phyloP scores from a whole-genome alignment of 2,329 filamentous ascomycete species.

The Scytalidium lignicola region DNA sequence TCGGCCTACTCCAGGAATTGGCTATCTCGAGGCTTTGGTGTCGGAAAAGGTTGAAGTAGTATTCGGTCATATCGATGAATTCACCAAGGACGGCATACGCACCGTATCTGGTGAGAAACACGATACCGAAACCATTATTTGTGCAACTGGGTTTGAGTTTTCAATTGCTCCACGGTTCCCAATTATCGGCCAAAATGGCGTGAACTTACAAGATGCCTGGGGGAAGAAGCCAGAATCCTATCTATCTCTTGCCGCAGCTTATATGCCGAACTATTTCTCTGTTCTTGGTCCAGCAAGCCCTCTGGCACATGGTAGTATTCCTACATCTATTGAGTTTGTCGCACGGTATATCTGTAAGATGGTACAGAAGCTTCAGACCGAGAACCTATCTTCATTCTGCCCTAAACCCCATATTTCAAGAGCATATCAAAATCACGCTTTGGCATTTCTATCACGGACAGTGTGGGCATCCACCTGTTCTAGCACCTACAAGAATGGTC shows the following conservation, averaged over 20 bases:
- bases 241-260: conserved; percentile 7
- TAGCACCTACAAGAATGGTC: conserved; percentile 14
- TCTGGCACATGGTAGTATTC: conserved; percentile 18
- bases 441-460: conserved; percentile 26
- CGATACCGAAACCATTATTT: conserved; percentile 23
- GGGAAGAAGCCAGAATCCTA: conserved; percentile 6
- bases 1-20: conserved; percentile 90
- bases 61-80: conserved; percentile 26
- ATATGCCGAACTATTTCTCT: conserved; percentile 13
- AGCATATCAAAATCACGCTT: conserved; percentile 21
- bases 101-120: conserved; percentile 17
- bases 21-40: conserved; percentile 28
- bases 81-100: conserved; percentile 28
- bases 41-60: conserved; percentile 24
- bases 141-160: conserved; percentile 17
- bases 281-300: conserved; percentile 18
- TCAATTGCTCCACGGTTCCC: conserved; percentile 6
- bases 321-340: conserved; percentile 24
- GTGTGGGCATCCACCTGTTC: conserved; percentile 12
- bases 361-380: conserved; percentile 25
- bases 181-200: conserved; percentile 4
- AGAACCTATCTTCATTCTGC: conserved; percentile 32
- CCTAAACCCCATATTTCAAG: conserved; percentile 34
- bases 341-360: conserved; percentile 28
- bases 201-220: conserved; percentile 7